Percentiles rank a stretch among this genome's conserved stretches.
These are phyloP conservation scores for Candida albicans DNA, from an alignment of 1,139 yeast species.

Conservation along the genomic window DNA sequence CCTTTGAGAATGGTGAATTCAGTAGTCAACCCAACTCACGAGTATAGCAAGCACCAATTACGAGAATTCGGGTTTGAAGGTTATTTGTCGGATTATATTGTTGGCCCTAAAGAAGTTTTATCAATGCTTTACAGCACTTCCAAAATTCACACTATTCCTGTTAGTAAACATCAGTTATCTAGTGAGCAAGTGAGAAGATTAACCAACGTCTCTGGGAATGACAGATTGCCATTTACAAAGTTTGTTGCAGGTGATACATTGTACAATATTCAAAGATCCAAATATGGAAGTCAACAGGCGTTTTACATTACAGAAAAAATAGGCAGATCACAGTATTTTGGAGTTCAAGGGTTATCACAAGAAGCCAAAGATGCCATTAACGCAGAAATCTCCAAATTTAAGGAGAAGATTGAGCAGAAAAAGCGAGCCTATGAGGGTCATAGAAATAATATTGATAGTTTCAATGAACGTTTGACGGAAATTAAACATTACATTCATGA, in stretches of 20 bases:
- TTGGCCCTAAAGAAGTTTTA: slow-evolving; percentile 76
- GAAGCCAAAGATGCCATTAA: slow-evolving; percentile 28
- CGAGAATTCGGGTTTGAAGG: slow-evolving; percentile 72
- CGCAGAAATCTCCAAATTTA: slow-evolving; percentile 1
- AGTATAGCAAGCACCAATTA: slow-evolving; percentile 34
- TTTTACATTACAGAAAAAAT: slow-evolving; percentile 41
- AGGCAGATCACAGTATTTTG: slow-evolving; percentile 36
- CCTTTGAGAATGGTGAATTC: slow-evolving; percentile 34
- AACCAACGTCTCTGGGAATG: slow-evolving; percentile 31
- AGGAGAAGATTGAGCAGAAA: slow-evolving; percentile 6
- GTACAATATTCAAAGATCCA: slow-evolving; percentile 53
- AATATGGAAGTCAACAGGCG: slow-evolving; percentile 56
- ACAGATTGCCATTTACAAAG: slow-evolving; percentile 47
- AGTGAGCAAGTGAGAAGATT: slow-evolving; percentile 40
- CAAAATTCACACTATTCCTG: slow-evolving; percentile 64
- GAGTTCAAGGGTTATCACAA: slow-evolving; percentile 44
- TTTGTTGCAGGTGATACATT: slow-evolving; percentile 61
- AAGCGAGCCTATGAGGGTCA: slow-evolving; percentile 3
- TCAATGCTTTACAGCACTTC: slow-evolving; percentile 68
- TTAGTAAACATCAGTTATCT: slow-evolving; percentile 44
- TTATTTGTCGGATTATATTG: slow-evolving; percentile 64
- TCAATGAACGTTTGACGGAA: slow-evolving; percentile 11
- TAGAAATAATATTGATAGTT: neutral
- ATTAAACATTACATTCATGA: slow-evolving; percentile 19
- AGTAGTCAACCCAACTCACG: slow-evolving; percentile 15